These are phyloP conservation scores for Pilasporangium apinafurcum DNA, from an alignment of 352 stramenopile genomes.

Conservation along the genomic window DNA sequence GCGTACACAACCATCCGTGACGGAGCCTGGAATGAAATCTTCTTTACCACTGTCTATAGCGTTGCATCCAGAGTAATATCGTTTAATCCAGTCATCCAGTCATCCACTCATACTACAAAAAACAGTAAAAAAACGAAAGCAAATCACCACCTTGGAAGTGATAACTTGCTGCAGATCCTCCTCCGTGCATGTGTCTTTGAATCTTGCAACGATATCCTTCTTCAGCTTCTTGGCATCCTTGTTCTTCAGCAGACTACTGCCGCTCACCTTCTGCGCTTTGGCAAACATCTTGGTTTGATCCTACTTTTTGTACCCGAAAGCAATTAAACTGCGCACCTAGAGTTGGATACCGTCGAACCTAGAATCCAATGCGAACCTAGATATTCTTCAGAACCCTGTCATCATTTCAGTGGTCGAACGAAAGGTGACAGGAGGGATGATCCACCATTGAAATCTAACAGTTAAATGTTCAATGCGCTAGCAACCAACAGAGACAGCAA, in stretches of 20 bases:
- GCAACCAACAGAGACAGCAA: too few relatives aligned
- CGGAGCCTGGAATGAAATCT: constrained; percentile 72
- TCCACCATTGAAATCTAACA: too few relatives aligned
- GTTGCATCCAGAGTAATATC: neutral
- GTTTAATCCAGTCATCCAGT: neutral
- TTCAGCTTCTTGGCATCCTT: constrained; percentile 86
- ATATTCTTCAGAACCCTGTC: too few relatives aligned
- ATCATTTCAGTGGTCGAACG: too few relatives aligned
- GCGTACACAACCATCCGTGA: constrained; percentile 69
- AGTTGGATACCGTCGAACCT: too few relatives aligned
- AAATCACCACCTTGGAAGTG: constrained; percentile 24
- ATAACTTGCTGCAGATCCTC: constrained; percentile 30
- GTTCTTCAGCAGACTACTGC: constrained; percentile 75
- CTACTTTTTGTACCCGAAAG: too few relatives aligned
- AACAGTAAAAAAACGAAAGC: neutral
- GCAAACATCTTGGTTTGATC: constrained; percentile 78
- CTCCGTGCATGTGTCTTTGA: constrained; percentile 23
- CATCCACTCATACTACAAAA: too few relatives aligned
- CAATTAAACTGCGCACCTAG: too few relatives aligned
- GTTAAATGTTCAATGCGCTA: too few relatives aligned
- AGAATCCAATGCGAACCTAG: too few relatives aligned
- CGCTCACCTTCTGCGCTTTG: constrained; percentile 70
- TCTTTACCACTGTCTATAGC: constrained; percentile 41
- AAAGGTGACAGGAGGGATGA: too few relatives aligned
- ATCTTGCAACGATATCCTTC: constrained; percentile 36